phyloP scores from a whole-genome alignment of 805 yeast genomes.

The Kazachstania psychrophila region DNA sequence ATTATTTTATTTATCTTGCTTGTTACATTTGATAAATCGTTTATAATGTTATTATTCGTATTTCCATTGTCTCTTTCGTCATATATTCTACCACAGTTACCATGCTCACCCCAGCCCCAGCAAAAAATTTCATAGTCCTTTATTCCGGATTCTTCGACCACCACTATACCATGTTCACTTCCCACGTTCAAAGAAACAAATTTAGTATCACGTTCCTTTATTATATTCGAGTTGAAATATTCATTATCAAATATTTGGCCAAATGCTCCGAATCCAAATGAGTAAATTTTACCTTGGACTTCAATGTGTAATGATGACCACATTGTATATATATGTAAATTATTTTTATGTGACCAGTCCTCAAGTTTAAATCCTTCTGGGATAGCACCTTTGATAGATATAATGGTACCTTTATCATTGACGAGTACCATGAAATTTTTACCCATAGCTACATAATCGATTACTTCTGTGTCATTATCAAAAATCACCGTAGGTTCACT shows the following conservation, averaged over 20 bases:
- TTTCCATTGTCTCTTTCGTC: conserved; percentile 6
- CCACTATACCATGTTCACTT: conserved; percentile 75
- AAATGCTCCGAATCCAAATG: conserved; percentile 71
- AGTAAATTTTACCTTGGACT: conserved; percentile 24
- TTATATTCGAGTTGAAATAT: neutral
- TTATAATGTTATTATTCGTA: conserved; percentile 4
- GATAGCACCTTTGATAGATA: conserved; percentile 10
- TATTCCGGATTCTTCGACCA: conserved; percentile 1
- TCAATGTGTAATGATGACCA: conserved; percentile 70
- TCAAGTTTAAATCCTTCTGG: conserved; percentile 13
- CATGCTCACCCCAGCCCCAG: conserved; percentile 99
- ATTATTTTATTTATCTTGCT: conserved; percentile 17
- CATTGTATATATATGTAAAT: conserved; percentile 34
- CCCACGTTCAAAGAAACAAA: conserved; percentile 41
- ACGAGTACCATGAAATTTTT: conserved; percentile 21
- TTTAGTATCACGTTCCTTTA: neutral
- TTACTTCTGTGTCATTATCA: conserved; percentile 1
- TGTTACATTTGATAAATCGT: conserved; percentile 20
- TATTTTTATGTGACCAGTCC: conserved; percentile 7
- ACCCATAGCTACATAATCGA: conserved; percentile 21
- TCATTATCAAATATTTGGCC: conserved; percentile 44
- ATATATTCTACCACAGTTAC: conserved; percentile 62
- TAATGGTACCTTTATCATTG: conserved; percentile 10
- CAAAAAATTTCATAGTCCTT: conserved; percentile 36
- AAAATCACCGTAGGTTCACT: conserved; percentile 14